Percentiles rank a stretch among this genome's conserved stretches.
These are phyloP conservation scores for Acer negundo DNA, from an alignment of 345 rosid genomes.

Conservation along the genomic window DNA sequence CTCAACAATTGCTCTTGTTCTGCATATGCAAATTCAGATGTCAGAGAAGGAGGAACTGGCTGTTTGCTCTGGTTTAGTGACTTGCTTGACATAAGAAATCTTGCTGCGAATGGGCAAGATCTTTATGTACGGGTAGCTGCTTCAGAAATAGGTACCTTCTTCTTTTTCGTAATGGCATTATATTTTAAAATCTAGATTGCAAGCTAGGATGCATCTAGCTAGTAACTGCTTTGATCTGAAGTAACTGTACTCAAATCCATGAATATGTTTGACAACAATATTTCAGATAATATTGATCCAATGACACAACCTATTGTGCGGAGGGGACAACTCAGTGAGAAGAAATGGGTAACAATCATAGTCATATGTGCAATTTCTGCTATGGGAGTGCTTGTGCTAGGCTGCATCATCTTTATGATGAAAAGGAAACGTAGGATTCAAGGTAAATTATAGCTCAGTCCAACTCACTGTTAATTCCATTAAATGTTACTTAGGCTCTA, in stretches of 20 bases:
- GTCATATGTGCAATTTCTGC: neutral
- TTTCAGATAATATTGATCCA: neutral
- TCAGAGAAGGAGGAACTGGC: conserved; percentile 22
- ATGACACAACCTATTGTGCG: too few species aligned
- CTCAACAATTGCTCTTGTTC: conserved; percentile 27
- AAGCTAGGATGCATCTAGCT: too few species aligned
- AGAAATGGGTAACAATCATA: neutral
- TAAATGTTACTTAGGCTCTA: too few species aligned
- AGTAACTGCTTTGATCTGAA: too few species aligned
- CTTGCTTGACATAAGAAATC: conserved; percentile 18
- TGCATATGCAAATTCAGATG: conserved; percentile 26
- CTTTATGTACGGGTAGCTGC: conserved; percentile 24
- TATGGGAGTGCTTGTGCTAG: neutral
- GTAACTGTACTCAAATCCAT: too few species aligned
- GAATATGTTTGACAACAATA: too few species aligned
- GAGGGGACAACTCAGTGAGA: neutral
- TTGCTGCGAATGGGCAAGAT: conserved; percentile 12
- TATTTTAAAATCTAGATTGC: too few species aligned
- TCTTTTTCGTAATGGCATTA: neutral
- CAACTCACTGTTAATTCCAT: neutral
- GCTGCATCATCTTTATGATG: neutral
- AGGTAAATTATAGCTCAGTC: neutral
- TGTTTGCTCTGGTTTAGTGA: conserved; percentile 28
- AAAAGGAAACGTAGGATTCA: neutral
- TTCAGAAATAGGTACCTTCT: conserved; percentile 24